Percentiles rank a stretch among this genome's conserved stretches.
phyloP scores from a whole-genome alignment of 371 early-diverging fungal species.

The Ordospora colligata region DNA sequence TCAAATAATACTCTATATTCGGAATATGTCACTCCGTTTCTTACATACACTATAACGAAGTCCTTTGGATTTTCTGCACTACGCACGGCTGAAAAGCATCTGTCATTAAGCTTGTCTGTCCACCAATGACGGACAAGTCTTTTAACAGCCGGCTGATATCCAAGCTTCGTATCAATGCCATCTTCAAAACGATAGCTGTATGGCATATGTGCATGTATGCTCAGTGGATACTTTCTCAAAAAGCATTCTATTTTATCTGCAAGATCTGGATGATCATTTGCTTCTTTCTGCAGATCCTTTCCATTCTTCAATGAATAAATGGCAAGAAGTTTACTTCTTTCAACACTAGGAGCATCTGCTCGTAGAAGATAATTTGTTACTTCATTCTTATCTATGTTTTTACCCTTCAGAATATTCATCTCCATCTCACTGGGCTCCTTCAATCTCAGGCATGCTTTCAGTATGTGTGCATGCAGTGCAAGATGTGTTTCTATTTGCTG shows the following conservation, averaged over 20 bases:
- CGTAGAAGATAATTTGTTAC: slow-evolving; percentile 2
- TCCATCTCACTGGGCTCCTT: background rate
- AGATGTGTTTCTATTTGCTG: slow-evolving; percentile 49
- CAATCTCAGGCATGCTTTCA: slow-evolving; percentile 38
- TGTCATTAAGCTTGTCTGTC: slow-evolving; percentile 30
- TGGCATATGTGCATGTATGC: background rate
- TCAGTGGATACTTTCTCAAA: background rate
- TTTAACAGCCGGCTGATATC: slow-evolving; percentile 50
- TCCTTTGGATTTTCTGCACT: slow-evolving; percentile 16
- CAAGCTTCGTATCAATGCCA: slow-evolving; percentile 48
- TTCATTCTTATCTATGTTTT: slow-evolving; percentile 8
- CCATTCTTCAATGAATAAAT: slow-evolving; percentile 31
- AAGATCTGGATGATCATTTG: slow-evolving; percentile 14
- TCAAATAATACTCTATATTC: slow-evolving; percentile 49
- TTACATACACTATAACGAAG: slow-evolving; percentile 46
- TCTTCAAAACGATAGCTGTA: slow-evolving; percentile 23
- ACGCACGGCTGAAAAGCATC: slow-evolving; percentile 8
- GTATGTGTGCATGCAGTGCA: slow-evolving; percentile 43
- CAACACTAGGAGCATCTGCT: slow-evolving; percentile 4
- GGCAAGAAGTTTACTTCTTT: slow-evolving; percentile 5
- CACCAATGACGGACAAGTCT: slow-evolving; percentile 38
- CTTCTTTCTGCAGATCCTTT: background rate
- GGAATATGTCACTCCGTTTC: slow-evolving; percentile 51
- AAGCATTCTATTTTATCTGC: slow-evolving; percentile 35
- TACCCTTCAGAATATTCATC: background rate